These are phyloP conservation scores for Pyrenophora seminiperda DNA, from an alignment of 2,329 filamentous ascomycete species.

Conservation along the genomic window DNA sequence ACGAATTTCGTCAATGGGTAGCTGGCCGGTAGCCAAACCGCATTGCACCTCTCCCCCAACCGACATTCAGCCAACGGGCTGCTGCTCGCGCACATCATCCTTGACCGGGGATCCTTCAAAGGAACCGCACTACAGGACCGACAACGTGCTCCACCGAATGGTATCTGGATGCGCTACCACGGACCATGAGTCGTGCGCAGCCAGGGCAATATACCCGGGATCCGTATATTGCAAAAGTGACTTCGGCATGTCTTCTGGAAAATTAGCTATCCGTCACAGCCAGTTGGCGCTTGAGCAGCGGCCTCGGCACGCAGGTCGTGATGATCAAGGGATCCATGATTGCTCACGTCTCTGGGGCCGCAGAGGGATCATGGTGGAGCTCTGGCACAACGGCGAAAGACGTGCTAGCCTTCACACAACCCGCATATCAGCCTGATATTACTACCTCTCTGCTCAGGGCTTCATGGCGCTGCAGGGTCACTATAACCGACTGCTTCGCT, in stretches of 20 bases:
- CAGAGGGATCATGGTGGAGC: conserved; percentile 20
- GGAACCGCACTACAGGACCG: conserved; percentile 31
- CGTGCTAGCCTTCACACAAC: conserved; percentile 30
- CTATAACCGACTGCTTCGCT: conserved; percentile 33
- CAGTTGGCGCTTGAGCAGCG: conserved; percentile 21
- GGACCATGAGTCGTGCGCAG: conserved; percentile 15
- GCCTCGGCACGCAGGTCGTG: conserved; percentile 15
- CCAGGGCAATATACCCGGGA: conserved; percentile 27
- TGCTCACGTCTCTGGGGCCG: conserved; percentile 19
- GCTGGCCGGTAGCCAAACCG: conserved; percentile 37
- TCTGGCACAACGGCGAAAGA: conserved; percentile 19
- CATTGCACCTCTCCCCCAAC: conserved; percentile 28
- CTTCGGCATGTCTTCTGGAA: conserved; percentile 23
- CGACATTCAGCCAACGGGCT: conserved; percentile 25
- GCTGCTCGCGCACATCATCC: conserved; percentile 9
- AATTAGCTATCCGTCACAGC: conserved; percentile 25
- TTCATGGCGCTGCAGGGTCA: conserved; percentile 28
- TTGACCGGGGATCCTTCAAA: conserved; percentile 22
- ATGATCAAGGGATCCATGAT: conserved; percentile 19
- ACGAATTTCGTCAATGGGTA: conserved; percentile 35
- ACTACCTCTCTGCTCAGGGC: conserved; percentile 31
- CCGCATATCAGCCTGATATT: conserved; percentile 45
- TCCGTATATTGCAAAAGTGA: conserved; percentile 27
- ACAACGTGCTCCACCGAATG: conserved; percentile 30
- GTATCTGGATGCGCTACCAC: conserved; percentile 22